Percentiles rank a stretch among this genome's conserved stretches.
Evolutionary conservation across 306 rosid genomes (phyloP).

Genomic region (Ormosia emarginata): DNA sequence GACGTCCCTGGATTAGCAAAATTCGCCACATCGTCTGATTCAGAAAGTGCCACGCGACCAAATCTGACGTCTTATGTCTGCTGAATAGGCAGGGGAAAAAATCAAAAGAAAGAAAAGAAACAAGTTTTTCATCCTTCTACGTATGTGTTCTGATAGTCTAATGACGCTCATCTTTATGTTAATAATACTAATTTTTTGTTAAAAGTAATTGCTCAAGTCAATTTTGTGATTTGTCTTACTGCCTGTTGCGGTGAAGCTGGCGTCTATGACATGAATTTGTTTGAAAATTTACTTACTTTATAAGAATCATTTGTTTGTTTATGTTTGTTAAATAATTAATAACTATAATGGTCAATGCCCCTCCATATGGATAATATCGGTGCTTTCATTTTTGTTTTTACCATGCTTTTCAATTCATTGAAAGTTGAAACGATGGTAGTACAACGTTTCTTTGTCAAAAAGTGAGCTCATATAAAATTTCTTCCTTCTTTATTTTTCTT

Average conservation of each 20-base stretch:
- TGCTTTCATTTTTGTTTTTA: not conserved
- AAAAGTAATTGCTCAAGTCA: not conserved
- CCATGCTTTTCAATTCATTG: not conserved
- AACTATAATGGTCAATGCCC: not conserved
- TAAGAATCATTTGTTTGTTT: not conserved
- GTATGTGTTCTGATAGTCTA: not conserved
- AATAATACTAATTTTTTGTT: not conserved
- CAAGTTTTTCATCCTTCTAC: not conserved
- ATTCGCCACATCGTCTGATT: not conserved
- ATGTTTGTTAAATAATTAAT: not conserved
- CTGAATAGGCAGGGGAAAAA: not conserved
- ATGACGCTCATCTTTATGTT: not conserved
- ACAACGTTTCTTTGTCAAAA: not conserved
- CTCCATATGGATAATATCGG: not conserved
- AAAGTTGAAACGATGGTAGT: not conserved
- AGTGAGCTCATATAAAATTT: not conserved
- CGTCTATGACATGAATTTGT: not conserved
- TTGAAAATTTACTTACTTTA: not conserved
- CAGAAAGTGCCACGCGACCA: conserved; percentile 23
- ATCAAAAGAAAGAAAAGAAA: not conserved
- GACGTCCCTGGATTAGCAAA: not conserved
- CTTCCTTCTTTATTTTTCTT: not conserved
- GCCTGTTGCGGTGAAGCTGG: conserved; percentile 10
- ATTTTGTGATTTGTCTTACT: not conserved
- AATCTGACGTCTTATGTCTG: conserved; percentile 1